phyloP scores from a whole-genome alignment of 495 filamentous ascomycete genomes.

The Hypoxylon fragiforme region DNA sequence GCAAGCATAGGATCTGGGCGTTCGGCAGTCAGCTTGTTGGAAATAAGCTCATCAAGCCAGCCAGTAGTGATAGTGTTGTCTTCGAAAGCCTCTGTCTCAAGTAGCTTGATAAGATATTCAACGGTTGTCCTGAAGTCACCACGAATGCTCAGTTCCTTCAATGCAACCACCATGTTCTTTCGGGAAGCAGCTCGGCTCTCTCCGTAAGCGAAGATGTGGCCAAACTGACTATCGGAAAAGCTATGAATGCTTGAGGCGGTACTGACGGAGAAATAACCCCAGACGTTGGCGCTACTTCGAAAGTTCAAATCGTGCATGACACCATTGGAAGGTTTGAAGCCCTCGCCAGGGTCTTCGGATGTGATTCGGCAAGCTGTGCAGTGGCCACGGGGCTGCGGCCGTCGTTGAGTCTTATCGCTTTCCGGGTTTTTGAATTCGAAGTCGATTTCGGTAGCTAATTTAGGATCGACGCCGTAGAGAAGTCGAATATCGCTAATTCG shows the following conservation, averaged over 20 bases:
- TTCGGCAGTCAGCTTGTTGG: slow-evolving; percentile 96
- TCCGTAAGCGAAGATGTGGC: slow-evolving; percentile 98
- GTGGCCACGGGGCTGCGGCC: slow-evolving; percentile 92
- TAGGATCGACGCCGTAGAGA: slow-evolving; percentile 93
- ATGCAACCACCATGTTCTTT: slow-evolving; percentile 98
- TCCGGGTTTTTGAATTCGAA: slow-evolving; percentile 91
- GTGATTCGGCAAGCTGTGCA: slow-evolving; percentile 99
- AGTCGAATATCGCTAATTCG: slow-evolving; percentile 94
- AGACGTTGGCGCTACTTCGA: slow-evolving; percentile 96
- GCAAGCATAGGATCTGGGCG: slow-evolving; percentile 90
- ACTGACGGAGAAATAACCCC: slow-evolving; percentile 99
- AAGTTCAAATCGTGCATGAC: slow-evolving; percentile 99
- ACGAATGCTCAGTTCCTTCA: slow-evolving; percentile 99
- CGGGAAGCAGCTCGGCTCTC: slow-evolving; percentile 93
- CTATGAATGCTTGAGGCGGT: slow-evolving; percentile 96
- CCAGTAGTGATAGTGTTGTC: slow-evolving; percentile 99
- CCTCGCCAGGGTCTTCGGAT: slow-evolving; percentile 97
- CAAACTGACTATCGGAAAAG: slow-evolving; percentile 98
- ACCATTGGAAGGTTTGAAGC: slow-evolving; percentile 98
- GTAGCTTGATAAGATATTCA: slow-evolving; percentile 97
- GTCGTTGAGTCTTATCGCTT: slow-evolving; percentile 81
- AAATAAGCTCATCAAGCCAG: slow-evolving; percentile 98
- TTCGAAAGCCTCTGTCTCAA: slow-evolving; percentile 98
- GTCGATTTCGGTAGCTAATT: slow-evolving; percentile 83
- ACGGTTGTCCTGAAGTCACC: slow-evolving; percentile 99